Conservation (phyloP, 306 rosid species). For the Vigna mungo region DNA sequence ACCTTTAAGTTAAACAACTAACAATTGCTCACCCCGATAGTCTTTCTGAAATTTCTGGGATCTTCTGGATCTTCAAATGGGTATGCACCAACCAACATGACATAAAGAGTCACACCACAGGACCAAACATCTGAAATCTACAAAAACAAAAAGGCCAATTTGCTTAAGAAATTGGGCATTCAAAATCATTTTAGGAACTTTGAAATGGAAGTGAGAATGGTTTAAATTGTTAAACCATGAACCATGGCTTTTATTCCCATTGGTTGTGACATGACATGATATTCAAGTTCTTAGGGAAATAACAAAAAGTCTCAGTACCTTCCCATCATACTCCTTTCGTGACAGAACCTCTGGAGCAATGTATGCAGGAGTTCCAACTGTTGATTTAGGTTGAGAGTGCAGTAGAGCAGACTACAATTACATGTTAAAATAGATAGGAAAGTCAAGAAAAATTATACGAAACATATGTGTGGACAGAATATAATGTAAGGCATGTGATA, state of each 20-base stretch:
- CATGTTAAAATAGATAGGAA: conserved; percentile 18
- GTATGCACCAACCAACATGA: conserved; percentile 96
- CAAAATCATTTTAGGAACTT: conserved; percentile 1
- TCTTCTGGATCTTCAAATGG: conserved; percentile 99
- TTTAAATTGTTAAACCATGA: conserved; percentile 21
- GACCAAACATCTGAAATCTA: conserved; percentile 99
- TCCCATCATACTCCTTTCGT: conserved; percentile 92
- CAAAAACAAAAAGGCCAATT: conserved; percentile 37
- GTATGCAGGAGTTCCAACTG: conserved; percentile 99
- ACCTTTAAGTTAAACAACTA: conserved; percentile 22
- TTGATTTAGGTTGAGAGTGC: conserved; percentile 96
- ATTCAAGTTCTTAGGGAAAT: conserved; percentile 22
- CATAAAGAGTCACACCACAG: conserved; percentile 95
- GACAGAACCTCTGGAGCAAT: conserved; percentile 96
- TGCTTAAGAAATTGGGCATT: conserved; percentile 28
- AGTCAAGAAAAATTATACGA: neutral
- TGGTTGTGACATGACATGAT: conserved; percentile 14
- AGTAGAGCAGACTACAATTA: conserved; percentile 80
- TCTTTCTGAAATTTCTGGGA: conserved; percentile 94
- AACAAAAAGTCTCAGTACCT: conserved; percentile 59
- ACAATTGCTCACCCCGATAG: conserved; percentile 73
- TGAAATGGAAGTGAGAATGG: neutral
- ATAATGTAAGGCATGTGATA: neutral
- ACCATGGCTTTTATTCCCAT: conserved; percentile 23
- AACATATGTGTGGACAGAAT: neutral